Evolutionary conservation across 2,329 filamentous ascomycete genomes (phyloP).

Genomic region (Claviceps capensis): DNA sequence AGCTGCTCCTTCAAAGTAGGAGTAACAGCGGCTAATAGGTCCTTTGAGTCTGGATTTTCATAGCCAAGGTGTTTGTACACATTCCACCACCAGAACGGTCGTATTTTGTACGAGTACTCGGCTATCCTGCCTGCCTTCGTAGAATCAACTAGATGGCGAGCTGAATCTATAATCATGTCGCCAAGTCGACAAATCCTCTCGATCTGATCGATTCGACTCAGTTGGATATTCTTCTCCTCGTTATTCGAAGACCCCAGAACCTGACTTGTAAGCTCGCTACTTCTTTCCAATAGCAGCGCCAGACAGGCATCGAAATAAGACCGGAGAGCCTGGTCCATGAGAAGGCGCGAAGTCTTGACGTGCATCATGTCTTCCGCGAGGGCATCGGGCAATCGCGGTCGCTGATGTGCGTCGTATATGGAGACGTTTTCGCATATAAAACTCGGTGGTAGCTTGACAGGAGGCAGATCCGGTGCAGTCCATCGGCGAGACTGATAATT

Average conservation of each 20-base stretch:
- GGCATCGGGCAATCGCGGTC: slow-evolving; percentile 18
- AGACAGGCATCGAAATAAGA: slow-evolving; percentile 20
- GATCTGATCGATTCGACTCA: slow-evolving; percentile 8
- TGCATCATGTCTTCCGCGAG: slow-evolving; percentile 19
- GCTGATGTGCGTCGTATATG: slow-evolving; percentile 11
- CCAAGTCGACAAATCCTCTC: slow-evolving; percentile 12
- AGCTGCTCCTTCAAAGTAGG: slow-evolving; percentile 16
- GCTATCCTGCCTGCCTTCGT: slow-evolving; percentile 20
- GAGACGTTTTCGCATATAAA: slow-evolving; percentile 41
- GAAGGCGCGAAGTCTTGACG: slow-evolving; percentile 18
- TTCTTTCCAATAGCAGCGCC: slow-evolving; percentile 8
- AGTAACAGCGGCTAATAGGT: slow-evolving; percentile 16
- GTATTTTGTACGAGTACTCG: slow-evolving; percentile 19
- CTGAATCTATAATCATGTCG: slow-evolving; percentile 24
- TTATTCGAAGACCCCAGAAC: slow-evolving; percentile 5
- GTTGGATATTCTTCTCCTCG: slow-evolving; percentile 1
- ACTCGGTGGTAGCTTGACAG: slow-evolving; percentile 39
- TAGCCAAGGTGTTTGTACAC: slow-evolving; percentile 22
- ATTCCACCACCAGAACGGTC: slow-evolving; percentile 29
- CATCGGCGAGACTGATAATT: slow-evolving; percentile 19
- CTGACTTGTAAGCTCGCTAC: slow-evolving; percentile 9
- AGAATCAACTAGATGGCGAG: slow-evolving; percentile 21
- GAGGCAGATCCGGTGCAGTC: slow-evolving; percentile 30
- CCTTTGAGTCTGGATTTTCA: slow-evolving; percentile 15
- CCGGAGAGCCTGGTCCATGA: slow-evolving; percentile 14